Evolutionary conservation across 495 filamentous ascomycete genomes (phyloP), one percentile per base, ranked within the genome.

Genomic region (Terfezia boudieri): DNA sequence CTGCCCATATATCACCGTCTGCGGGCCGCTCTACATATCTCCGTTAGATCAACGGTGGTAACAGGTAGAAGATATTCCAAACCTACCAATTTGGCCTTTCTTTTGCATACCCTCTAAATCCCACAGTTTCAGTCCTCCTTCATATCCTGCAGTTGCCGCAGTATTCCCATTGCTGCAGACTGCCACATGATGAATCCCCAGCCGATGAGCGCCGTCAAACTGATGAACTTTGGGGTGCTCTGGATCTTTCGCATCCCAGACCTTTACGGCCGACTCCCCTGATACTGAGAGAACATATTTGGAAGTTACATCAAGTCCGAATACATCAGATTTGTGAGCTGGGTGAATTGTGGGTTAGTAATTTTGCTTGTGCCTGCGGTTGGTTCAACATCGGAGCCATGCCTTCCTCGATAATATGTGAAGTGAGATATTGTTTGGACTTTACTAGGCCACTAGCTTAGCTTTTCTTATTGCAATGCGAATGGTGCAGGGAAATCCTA

Each of bases 341-440:
- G 56, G 7, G 12, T 9, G 16, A 32, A 32, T 32, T 32, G 26
- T 7, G 26, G 7, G 7, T 32, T 32, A 32, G 26, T 7, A 32
- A 1, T 20, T 32, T 32, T 7, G 26, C 2, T 32, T 7, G 26
- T 32, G 26, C 26, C 26, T 4, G 4, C 4, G 26, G 26, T 7
- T 32, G 26, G 26, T 32, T 32, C 26, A 32, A 32, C 26, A 32
- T 32, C 7, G 26, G 26, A 32, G 26, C 26, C 26, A 60, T 65
- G 85, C 86, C 86, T 73, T 86, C 75, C 65, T 93, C 84, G 64
- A 90, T 75, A 11, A 87, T 87, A 70, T 93, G 85, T 55, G 79
- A 80, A 55, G 86, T 86, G 37, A 98, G 77, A 66, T 94, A 96
- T 83, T 95, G 92, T 71, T 94, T 94, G 54, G 90, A 96, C 92